phyloP scores from a whole-genome alignment of 2,329 filamentous ascomycete species.

The Tolypocladium amazonense region DNA sequence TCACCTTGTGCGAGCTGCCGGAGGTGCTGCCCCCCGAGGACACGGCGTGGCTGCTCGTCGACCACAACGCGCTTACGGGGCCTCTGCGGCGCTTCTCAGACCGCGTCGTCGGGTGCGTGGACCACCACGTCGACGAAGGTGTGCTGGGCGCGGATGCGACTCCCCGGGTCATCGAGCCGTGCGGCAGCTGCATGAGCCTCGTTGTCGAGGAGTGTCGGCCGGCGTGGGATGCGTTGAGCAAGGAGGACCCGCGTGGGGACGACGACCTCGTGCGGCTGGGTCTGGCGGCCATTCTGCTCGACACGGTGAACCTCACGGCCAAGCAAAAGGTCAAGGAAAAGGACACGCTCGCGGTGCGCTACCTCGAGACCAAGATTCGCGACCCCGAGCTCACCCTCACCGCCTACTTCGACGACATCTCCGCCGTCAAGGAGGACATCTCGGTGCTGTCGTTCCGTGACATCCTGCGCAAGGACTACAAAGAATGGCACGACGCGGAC shows the following conservation, averaged over 20 bases:
- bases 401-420: constrained; percentile 48
- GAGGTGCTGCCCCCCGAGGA: constrained; percentile 35
- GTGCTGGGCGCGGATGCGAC: constrained; percentile 33
- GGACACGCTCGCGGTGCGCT: constrained; percentile 47
- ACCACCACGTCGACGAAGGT: constrained; percentile 69
- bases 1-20: constrained; percentile 47
- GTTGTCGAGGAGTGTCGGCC: constrained; percentile 48
- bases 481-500: constrained; percentile 55
- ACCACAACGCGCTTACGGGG: constrained; percentile 67
- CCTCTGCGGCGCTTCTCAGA: constrained; percentile 39
- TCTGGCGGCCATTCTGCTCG: constrained; percentile 61
- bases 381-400: constrained; percentile 37
- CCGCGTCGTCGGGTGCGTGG: constrained; percentile 55
- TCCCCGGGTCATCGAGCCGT: constrained; percentile 52
- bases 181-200: constrained; percentile 65
- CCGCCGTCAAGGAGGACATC: constrained; percentile 57
- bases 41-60: constrained; percentile 64
- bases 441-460: constrained; percentile 50
- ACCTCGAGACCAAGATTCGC: constrained; percentile 42
- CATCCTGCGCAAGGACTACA: constrained; percentile 74
- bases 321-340: constrained; percentile 53
- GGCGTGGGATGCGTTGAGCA: constrained; percentile 44
- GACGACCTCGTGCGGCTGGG: constrained; percentile 55
- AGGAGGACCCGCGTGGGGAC: constrained; percentile 26
- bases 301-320: constrained; percentile 55